Evolutionary conservation across 1,139 yeast genomes (phyloP), one percentile per base, ranked within the genome.

Genomic region (Pichia sp.): DNA sequence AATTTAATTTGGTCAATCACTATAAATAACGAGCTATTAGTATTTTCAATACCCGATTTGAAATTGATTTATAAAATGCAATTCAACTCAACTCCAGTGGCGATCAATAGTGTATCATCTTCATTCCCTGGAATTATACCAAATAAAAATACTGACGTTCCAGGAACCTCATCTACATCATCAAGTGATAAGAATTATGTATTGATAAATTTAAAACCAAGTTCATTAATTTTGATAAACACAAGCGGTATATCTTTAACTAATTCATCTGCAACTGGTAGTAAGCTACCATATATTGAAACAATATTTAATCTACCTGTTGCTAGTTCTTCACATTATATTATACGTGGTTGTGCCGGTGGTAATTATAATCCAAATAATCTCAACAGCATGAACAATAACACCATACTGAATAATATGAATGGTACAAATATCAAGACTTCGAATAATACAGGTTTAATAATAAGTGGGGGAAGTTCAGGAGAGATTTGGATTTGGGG

Each of bases 401-500:
- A 14, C 8, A 16, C n/a, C n/a, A 5, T 14, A 34, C 7, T 34
- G 11, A 34, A 34, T 34, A 8, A n/a, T n/a, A n/a, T 34, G n/a
- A n/a, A 34, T 34, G 34, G n/a, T 31, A 3, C 34, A 14, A 16
- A 31, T 16, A n/a, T 5, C 2, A n/a, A 9, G 6, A 8, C n/a
- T n/a, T n/a, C 25, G 3, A 19, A 36, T 19, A 36, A 76, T 80
- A 54, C 95, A 86, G 61, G 84, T 83, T 71, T 88, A 49, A 80
- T 89, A 0, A 71, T 87, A 19, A 82, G 91, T 60, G 97, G 97
- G 1, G 83, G 95, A 46, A 95, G 87, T 62, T 95, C 88, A 64
- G 90, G 93, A 0, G 75, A 77, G 54, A 77, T 89, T 5, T 89
- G 84, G 67, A 72, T 90, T 8, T 90, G 96, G 96, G 88, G 87